Base-by-base conservation (phyloP, 805 yeast genomes). In the Cyberlindnera misumaiensis region DNA sequence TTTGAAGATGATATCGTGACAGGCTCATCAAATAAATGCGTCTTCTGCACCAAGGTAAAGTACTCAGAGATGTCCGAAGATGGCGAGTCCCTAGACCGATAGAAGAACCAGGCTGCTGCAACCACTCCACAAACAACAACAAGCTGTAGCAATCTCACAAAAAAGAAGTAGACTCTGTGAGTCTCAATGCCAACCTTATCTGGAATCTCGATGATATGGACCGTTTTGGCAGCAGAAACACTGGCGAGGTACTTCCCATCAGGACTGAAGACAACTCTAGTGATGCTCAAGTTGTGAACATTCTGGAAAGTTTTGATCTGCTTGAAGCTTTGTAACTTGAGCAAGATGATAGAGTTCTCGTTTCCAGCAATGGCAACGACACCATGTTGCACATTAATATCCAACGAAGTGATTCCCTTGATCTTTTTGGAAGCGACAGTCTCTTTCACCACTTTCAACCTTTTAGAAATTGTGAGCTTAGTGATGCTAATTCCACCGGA, bases 211-310 rank as follows among this genome's bases (percentile, higher is more conserved):
- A 80, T 59, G 9, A 86, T 75, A 47, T 72, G 77, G 24, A 88
- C 71, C 1, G 86, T 68, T 43, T 81, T 80, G 2, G 89, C 84
- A 3, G 86, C 87, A 17, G 93, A 81, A 0, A 78, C 83, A 22
- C 85, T 74, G 3, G 88, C 94, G 35, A 87, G 61, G 41, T 69
- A 70, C 35, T 72, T 64, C 4, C 90, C 88, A 54, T 77, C 70
- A 3, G 83, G 80, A 5, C 87, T 80, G 43, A 86, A 79, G 1
- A 76, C 65, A 5, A 85, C 75, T 34, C 74, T 70, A 0, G 96
- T 85, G 34, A 88, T 78, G 25, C 90, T 83, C 55, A 82, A 79
- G 6, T 68, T 65, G 56, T 88, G 96, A 11, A 77, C 63, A 8
- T 67, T 61, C 33, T 70, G 70, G 25, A 80, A 52, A 8, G 71